phyloP scores from a whole-genome alignment of 306 rosid species.

The Trifolium pratense region DNA sequence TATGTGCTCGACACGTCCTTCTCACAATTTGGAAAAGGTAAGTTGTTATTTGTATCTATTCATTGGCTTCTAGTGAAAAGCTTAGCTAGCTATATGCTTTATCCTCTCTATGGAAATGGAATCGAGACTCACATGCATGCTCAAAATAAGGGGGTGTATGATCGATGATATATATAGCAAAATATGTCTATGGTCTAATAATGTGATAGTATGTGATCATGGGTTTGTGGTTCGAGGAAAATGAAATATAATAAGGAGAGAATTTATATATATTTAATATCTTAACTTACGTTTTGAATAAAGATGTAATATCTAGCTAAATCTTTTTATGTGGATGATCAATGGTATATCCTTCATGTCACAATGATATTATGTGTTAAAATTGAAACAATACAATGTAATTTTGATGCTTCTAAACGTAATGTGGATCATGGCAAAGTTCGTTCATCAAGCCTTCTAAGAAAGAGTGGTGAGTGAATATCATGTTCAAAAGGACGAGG shows the following conservation, averaged over 20 bases:
- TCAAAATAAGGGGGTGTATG: constrained; percentile 39
- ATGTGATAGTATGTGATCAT: constrained; percentile 14
- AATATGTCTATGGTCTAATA: constrained; percentile 24
- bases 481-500: no score
- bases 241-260: background rate
- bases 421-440: no score
- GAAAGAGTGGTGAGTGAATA: no score
- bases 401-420: no score
- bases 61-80: constrained; percentile 53
- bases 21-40: constrained; percentile 41
- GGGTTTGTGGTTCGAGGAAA: constrained; percentile 34
- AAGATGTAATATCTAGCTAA: no score
- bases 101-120: constrained; percentile 49
- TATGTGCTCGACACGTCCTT: constrained; percentile 60
- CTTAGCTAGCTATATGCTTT: constrained; percentile 48
- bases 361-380: no score
- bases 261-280: no score
- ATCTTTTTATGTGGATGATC: no score
- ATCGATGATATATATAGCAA: constrained; percentile 5
- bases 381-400: no score
- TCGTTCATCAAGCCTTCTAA: no score
- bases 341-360: no score
- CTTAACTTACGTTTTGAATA: no score
- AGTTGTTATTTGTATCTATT: constrained; percentile 39
- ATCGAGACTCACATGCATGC: constrained; percentile 61